Evolutionary conservation across 108 stramenopile species (phyloP).

Genomic region (Phaeodactylum tricornutum): DNA sequence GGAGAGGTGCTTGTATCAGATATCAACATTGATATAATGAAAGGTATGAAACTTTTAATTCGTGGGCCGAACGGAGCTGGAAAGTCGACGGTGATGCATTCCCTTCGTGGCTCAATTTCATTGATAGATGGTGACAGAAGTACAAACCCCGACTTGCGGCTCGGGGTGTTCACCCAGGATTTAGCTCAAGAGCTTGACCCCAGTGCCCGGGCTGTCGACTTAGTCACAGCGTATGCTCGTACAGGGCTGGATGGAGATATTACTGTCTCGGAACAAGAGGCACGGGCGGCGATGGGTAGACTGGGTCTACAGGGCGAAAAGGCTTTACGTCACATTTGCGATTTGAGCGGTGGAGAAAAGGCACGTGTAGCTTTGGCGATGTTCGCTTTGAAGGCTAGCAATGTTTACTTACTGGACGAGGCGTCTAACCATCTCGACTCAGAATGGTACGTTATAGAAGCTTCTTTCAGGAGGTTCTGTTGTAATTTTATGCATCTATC

Average conservation of each 20-base stretch:
- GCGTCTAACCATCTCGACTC: constrained; percentile 46
- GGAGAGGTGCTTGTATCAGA: constrained; percentile 28
- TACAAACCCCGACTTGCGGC: constrained; percentile 47
- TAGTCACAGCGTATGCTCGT: constrained; percentile 65
- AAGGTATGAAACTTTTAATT: constrained; percentile 55
- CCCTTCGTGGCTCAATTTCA: constrained; percentile 70
- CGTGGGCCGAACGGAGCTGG: constrained; percentile 86
- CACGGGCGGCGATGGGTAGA: constrained; percentile 63
- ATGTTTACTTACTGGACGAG: constrained; percentile 67
- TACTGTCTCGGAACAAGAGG: constrained; percentile 66
- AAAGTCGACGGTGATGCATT: constrained; percentile 81
- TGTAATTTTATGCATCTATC: too few relatives aligned
- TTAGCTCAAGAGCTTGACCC: constrained; percentile 82
- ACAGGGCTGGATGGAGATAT: constrained; percentile 55
- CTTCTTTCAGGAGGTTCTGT: neutral
- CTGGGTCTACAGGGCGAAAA: constrained; percentile 78
- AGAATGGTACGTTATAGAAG: constrained; percentile 24
- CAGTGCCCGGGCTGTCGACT: constrained; percentile 58
- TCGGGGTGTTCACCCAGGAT: constrained; percentile 83
- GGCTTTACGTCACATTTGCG: constrained; percentile 40
- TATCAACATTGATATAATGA: constrained; percentile 22
- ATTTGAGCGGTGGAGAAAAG: constrained; percentile 73
- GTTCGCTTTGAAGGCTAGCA: constrained; percentile 78
- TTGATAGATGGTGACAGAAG: constrained; percentile 43
- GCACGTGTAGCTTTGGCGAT: constrained; percentile 74